Percentiles rank a stretch among this genome's conserved stretches.
phyloP scores from a whole-genome alignment of 345 rosid genomes.

The Aquilaria malaccensis region DNA sequence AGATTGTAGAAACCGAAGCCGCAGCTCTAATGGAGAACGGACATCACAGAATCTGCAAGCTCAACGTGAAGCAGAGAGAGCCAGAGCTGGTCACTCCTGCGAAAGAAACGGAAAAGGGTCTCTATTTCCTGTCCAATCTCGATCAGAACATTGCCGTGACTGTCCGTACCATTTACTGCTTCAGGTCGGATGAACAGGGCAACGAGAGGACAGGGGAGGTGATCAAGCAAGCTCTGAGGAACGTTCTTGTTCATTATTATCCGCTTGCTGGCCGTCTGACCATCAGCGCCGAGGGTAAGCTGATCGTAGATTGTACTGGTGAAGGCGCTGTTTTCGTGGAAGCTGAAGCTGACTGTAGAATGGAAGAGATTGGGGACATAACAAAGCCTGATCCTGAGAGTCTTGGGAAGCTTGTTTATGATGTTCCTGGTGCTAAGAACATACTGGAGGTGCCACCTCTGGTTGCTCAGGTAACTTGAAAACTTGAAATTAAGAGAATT shows the following conservation, averaged over 20 bases:
- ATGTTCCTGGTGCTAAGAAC: slow-evolving; percentile 72
- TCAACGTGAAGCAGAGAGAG: slow-evolving; percentile 50
- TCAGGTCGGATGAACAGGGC: slow-evolving; percentile 58
- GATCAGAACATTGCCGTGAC: slow-evolving; percentile 80
- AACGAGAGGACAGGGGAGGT: slow-evolving; percentile 49
- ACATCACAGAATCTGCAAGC: slow-evolving; percentile 29
- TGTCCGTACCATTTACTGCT: slow-evolving; percentile 50
- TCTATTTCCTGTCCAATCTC: slow-evolving; percentile 82
- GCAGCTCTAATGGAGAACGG: slow-evolving; percentile 39
- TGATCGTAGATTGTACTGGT: slow-evolving; percentile 60
- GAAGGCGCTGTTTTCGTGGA: slow-evolving; percentile 87
- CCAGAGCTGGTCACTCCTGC: slow-evolving; percentile 59
- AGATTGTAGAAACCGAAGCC: slow-evolving; percentile 44
- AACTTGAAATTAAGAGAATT: not conserved
- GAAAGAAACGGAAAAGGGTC: slow-evolving; percentile 61
- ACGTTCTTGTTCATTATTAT: slow-evolving; percentile 75
- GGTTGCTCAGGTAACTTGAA: slow-evolving; percentile 63
- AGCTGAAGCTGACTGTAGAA: slow-evolving; percentile 61
- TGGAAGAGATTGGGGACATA: slow-evolving; percentile 71
- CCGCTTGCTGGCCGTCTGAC: slow-evolving; percentile 84
- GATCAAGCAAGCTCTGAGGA: slow-evolving; percentile 58
- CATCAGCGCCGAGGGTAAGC: slow-evolving; percentile 75
- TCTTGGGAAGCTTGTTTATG: slow-evolving; percentile 74
- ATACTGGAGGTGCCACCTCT: slow-evolving; percentile 88
- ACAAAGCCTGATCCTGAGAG: slow-evolving; percentile 75